Percentiles rank a stretch among this genome's conserved stretches.
Conservation (phyloP, 495 filamentous ascomycete species). For the Neurospora sublineolata region DNA sequence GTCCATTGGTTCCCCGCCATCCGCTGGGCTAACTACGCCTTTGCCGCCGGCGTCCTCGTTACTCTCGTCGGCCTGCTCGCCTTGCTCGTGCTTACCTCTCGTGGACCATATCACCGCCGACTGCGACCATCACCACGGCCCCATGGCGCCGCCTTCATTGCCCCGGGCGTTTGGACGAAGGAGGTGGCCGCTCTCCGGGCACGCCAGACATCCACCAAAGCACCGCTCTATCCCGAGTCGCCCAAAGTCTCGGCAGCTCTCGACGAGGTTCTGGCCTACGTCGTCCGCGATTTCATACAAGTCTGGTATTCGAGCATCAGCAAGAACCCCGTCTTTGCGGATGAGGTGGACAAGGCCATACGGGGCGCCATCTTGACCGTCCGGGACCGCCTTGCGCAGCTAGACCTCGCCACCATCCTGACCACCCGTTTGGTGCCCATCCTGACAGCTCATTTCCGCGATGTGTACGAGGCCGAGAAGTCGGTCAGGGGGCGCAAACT, state of each 20-base stretch:
- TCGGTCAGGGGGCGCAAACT: conserved; percentile 76
- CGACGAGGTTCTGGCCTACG: conserved; percentile 65
- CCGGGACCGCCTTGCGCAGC: conserved; percentile 51
- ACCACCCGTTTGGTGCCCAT: conserved; percentile 78
- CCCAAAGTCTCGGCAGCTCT: conserved; percentile 68
- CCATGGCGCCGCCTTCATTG: conserved; percentile 49
- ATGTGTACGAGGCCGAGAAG: conserved; percentile 85
- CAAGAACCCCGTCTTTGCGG: conserved; percentile 61
- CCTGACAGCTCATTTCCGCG: conserved; percentile 78
- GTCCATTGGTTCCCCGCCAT: conserved; percentile 69
- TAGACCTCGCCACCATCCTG: conserved; percentile 71
- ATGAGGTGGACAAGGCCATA: conserved; percentile 74
- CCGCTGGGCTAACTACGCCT: conserved; percentile 71
- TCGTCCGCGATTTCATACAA: conserved; percentile 74
- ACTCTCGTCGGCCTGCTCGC: conserved; percentile 41
- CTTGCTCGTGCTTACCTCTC: conserved; percentile 50
- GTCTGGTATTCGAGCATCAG: conserved; percentile 88
- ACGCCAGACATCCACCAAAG: conserved; percentile 37
- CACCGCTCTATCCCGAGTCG: conserved; percentile 65
- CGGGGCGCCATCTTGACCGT: conserved; percentile 63
- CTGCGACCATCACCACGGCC: conserved; percentile 28
- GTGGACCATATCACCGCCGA: conserved; percentile 33
- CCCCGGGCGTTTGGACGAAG: conserved; percentile 50
- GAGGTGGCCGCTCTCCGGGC: conserved; percentile 51
- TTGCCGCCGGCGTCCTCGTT: conserved; percentile 52